Evolutionary conservation across 257 asterid genomes (phyloP).

Genomic region (Solanum sitiens): DNA sequence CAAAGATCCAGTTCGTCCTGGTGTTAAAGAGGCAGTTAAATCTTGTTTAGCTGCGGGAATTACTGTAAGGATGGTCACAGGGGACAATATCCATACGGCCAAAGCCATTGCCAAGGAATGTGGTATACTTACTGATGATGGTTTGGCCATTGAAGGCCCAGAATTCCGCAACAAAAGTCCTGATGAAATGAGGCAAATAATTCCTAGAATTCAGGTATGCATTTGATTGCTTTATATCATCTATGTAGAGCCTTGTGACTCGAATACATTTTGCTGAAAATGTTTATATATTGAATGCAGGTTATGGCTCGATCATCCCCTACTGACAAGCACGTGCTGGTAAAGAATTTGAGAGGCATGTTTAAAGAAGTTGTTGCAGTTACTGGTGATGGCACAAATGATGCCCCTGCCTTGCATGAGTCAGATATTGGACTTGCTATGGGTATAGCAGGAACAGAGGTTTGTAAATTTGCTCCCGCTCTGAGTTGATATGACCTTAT

Average conservation of each 20-base stretch:
- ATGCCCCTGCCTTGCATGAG: conserved; percentile 43
- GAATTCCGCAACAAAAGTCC: conserved; percentile 54
- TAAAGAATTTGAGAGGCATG: conserved; percentile 53
- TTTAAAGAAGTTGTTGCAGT: conserved; percentile 87
- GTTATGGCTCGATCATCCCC: conserved; percentile 99
- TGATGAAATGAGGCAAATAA: conserved; percentile 53
- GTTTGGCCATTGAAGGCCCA: conserved; percentile 83
- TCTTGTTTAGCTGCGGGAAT: conserved; percentile 87
- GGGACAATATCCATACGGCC: conserved; percentile 91
- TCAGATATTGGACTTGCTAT: conserved; percentile 43
- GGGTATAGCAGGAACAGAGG: conserved; percentile 56
- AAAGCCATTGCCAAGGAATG: conserved; percentile 95
- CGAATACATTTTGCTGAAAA: not conserved
- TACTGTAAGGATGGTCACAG: conserved; percentile 88
- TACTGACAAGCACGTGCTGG: conserved; percentile 77
- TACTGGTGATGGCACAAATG: conserved; percentile 45
- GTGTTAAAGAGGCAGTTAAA: conserved; percentile 81
- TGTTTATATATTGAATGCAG: conserved; percentile 25
- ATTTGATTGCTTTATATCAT: not conserved
- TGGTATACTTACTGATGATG: conserved; percentile 64
- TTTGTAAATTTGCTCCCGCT: not conserved
- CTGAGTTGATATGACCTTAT: not conserved
- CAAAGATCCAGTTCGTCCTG: conserved; percentile 94
- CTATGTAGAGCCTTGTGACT: not conserved
- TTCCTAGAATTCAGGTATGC: conserved; percentile 77